Evolutionary conservation across 352 stramenopile genomes (phyloP).

Genomic region (Pythium aphanidermatum): DNA sequence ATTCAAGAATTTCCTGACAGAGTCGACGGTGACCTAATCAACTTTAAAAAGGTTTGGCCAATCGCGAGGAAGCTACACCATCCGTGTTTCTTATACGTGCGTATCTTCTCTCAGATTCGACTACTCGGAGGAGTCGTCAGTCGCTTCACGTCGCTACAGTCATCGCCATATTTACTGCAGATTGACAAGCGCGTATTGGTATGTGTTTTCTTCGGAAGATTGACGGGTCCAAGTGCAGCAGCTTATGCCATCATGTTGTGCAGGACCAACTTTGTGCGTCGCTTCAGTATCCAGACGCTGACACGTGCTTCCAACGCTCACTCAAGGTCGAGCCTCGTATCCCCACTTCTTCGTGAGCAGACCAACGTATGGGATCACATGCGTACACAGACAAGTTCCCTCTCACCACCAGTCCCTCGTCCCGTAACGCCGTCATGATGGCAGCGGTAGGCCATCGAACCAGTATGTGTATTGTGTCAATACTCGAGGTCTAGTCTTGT

Average conservation of each 20-base stretch:
- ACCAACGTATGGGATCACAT: too few species aligned
- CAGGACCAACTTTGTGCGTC: slow-evolving; percentile 74
- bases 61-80: not conserved
- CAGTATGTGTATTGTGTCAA: too few species aligned
- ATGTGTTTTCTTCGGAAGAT: not conserved
- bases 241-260: not conserved
- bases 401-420: too few species aligned
- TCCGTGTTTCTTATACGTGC: not conserved
- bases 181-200: slow-evolving; percentile 80
- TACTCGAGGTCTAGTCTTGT: not conserved
- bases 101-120: slow-evolving; percentile 35
- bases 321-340: slow-evolving; percentile 80
- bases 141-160: slow-evolving; percentile 56
- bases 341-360: too few species aligned
- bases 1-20: slow-evolving; percentile 79
- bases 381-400: too few species aligned
- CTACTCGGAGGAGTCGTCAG: slow-evolving; percentile 58
- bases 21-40: slow-evolving; percentile 73
- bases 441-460: too few species aligned
- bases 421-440: too few species aligned
- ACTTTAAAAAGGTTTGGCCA: slow-evolving; percentile 73
- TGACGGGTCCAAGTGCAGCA: not conserved
- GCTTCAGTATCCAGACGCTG: slow-evolving; percentile 51
- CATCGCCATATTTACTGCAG: slow-evolving; percentile 71
- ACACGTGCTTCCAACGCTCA: slow-evolving; percentile 76